Evolutionary conservation across 2,329 filamentous ascomycete genomes (phyloP).

Genomic region (Colletotrichum sp.): DNA sequence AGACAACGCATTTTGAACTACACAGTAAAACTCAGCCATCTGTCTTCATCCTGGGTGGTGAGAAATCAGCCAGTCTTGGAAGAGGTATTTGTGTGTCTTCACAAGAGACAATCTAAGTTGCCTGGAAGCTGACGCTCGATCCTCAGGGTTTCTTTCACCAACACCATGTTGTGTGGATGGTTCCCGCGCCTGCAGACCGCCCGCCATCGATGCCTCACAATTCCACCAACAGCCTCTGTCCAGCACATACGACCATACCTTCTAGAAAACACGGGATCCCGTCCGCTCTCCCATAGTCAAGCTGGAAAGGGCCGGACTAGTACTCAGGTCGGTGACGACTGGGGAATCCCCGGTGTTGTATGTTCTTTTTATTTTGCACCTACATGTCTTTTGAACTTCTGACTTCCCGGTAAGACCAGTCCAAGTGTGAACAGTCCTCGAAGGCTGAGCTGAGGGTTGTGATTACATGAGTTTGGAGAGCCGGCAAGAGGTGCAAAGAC

Average conservation of each 20-base stretch:
- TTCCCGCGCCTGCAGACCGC: neutral
- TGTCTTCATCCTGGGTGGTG: no score
- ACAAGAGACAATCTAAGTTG: neutral
- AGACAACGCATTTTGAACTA: no score
- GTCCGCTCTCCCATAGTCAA: slow-evolving; percentile 23
- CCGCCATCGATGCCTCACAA: neutral
- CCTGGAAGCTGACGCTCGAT: neutral
- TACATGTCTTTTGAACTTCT: neutral
- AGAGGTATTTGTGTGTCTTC: neutral
- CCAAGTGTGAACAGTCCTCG: neutral
- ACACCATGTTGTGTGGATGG: neutral
- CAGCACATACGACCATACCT: slow-evolving; percentile 22
- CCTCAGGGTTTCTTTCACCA: neutral
- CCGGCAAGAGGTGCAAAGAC: neutral
- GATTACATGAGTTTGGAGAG: neutral
- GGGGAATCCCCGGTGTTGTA: slow-evolving; percentile 21
- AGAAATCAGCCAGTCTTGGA: neutral
- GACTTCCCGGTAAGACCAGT: neutral
- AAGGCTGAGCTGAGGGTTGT: neutral
- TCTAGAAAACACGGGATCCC: slow-evolving; percentile 21
- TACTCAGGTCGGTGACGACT: slow-evolving; percentile 20
- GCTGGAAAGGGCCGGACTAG: slow-evolving; percentile 19
- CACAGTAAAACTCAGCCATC: no score
- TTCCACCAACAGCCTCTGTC: neutral
- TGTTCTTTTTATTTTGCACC: neutral